Evolutionary conservation across 441 rosid species (phyloP).

Genomic region (Corymbia calophylla): DNA sequence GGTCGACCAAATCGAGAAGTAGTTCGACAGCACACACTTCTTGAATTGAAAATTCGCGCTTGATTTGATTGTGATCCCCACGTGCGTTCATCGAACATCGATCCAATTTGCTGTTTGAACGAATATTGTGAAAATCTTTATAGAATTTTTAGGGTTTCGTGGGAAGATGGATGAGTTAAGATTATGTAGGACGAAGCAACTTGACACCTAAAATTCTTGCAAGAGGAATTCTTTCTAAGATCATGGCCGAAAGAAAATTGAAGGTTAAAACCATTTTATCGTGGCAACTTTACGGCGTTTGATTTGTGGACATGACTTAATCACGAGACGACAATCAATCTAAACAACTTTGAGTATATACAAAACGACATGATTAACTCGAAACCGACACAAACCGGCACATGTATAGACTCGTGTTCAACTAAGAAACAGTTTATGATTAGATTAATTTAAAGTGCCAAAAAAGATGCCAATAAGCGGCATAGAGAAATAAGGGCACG

Average conservation of each 20-base stretch:
- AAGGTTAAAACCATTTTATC: not conserved
- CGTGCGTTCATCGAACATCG: not conserved
- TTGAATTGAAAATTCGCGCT: not conserved
- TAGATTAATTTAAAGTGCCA: not conserved
- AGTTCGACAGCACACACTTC: not conserved
- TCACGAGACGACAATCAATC: not conserved
- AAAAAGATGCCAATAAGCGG: not conserved
- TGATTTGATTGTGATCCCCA: not conserved
- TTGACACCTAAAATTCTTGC: not conserved
- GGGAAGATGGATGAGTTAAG: not conserved
- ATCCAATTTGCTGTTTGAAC: not conserved
- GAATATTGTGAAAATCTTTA: not conserved
- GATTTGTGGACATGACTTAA: not conserved
- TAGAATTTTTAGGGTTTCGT: not conserved
- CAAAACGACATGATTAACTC: not conserved
- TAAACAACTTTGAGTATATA: not conserved
- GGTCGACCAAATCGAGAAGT: not conserved
- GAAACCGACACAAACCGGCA: not conserved
- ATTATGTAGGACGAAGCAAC: not conserved
- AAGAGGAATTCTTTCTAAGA: not conserved
- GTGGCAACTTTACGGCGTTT: not conserved
- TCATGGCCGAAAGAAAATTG: not conserved
- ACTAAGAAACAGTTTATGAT: not conserved
- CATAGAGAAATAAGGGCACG: not conserved
- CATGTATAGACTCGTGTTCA: not conserved